phyloP scores from a whole-genome alignment of 495 filamentous ascomycete species.

The Tuber brumale region DNA sequence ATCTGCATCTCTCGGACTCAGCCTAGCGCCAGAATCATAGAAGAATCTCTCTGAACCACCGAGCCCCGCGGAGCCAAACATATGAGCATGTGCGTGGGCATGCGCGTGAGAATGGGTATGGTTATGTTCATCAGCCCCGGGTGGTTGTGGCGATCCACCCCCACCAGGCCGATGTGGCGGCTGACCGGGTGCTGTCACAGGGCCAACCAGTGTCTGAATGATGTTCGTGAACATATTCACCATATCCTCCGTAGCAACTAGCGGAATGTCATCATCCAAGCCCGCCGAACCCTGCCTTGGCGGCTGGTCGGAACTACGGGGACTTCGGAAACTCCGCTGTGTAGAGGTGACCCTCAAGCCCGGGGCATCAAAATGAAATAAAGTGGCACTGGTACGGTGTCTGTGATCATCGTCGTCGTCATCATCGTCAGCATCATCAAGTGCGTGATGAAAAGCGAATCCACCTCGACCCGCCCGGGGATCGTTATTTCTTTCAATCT shows the following conservation, averaged over 20 bases:
- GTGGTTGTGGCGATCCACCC: background rate
- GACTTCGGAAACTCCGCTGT: constrained; percentile 29
- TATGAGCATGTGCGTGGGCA: constrained; percentile 23
- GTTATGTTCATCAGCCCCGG: constrained; percentile 9
- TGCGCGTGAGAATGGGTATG: background rate
- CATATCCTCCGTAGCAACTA: constrained; percentile 19
- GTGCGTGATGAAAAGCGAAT: constrained; percentile 43
- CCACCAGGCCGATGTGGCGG: constrained; percentile 4
- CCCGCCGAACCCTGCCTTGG: constrained; percentile 9
- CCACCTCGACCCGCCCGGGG: constrained; percentile 44
- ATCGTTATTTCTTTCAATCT: constrained; percentile 39
- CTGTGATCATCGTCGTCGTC: constrained; percentile 27
- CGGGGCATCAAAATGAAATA: constrained; percentile 39
- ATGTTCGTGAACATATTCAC: constrained; percentile 34
- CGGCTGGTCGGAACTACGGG: constrained; percentile 1
- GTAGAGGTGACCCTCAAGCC: constrained; percentile 34
- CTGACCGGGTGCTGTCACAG: constrained; percentile 13
- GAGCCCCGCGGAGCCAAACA: constrained; percentile 19
- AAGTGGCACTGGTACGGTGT: constrained; percentile 25
- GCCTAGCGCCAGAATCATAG: constrained; percentile 25
- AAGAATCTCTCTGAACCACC: constrained; percentile 12
- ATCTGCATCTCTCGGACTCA: constrained; percentile 35
- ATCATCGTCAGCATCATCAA: constrained; percentile 32
- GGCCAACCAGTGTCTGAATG: constrained; percentile 26
- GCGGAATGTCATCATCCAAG: constrained; percentile 7